Evolutionary conservation across 163 green algal species (phyloP), one percentile per base, ranked within the genome.

Genomic region (Smithsoniella earleae): DNA sequence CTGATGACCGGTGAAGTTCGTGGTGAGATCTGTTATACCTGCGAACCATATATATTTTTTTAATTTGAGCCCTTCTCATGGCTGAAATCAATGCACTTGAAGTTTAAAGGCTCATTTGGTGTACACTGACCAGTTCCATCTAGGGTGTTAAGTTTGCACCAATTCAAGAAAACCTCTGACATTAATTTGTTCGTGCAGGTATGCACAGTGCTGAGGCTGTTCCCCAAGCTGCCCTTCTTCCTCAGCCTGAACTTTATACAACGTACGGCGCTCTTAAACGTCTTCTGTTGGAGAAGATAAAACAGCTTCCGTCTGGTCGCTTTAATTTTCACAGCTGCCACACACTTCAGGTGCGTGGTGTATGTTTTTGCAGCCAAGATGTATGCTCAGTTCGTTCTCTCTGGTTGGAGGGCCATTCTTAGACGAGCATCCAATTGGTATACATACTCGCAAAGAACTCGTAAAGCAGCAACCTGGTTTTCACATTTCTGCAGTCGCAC

Each of bases 1-100:
- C 49, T 64, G 6, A 27, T 27, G 13, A 64, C 49, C 16, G 49
- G 49, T 64, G 49, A 64, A 18, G 49, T 64, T 25, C 49, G 49
- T n/a, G n/a, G n/a, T n/a, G n/a, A n/a, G n/a, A n/a, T n/a, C n/a
- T n/a, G n/a, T n/a, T n/a, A n/a, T n/a, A n/a, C n/a, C n/a, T n/a
- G n/a, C n/a, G n/a, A n/a, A n/a, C n/a, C n/a, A n/a, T n/a, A n/a
- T n/a, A n/a, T n/a, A n/a, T n/a, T n/a, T n/a, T n/a, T n/a, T n/a
- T n/a, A n/a, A n/a, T n/a, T n/a, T n/a, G n/a, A n/a, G n/a, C n/a
- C n/a, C n/a, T n/a, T n/a, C n/a, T n/a, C n/a, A n/a, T n/a, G n/a
- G n/a, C n/a, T n/a, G n/a, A n/a, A n/a, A n/a, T n/a, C n/a, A n/a
- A n/a, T n/a, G n/a, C n/a, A n/a, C n/a, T n/a, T n/a, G n/a, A n/a